phyloP scores from a whole-genome alignment of 257 asterid genomes.

The Nicotiana knightiana region DNA sequence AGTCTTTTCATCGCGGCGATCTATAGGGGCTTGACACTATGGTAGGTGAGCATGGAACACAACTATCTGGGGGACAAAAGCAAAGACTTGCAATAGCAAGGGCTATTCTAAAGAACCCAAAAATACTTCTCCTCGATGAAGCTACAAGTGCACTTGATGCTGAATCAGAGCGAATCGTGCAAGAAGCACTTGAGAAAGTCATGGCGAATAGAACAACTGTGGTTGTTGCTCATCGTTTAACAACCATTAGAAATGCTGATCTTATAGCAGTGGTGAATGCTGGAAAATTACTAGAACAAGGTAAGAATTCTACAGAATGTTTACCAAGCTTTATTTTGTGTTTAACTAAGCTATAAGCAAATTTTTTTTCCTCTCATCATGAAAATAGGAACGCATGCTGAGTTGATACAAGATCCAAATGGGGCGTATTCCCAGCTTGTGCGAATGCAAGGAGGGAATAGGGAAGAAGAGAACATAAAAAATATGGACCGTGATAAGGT shows the following conservation, averaged over 20 bases:
- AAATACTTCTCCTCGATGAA: conserved; percentile 80
- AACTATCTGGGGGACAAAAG: conserved; percentile 83
- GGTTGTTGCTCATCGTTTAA: conserved; percentile 79
- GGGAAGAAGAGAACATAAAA: conserved; percentile 19
- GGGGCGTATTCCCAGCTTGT: conserved; percentile 71
- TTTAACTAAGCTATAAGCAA: not conserved
- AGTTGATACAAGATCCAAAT: conserved; percentile 51
- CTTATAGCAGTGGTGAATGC: conserved; percentile 66
- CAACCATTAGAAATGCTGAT: conserved; percentile 75
- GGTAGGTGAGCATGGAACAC: conserved; percentile 88
- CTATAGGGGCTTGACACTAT: conserved; percentile 71
- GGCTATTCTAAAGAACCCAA: conserved; percentile 72
- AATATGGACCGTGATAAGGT: conserved; percentile 15
- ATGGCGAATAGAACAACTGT: conserved; percentile 67
- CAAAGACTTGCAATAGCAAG: conserved; percentile 80
- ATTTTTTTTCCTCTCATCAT: not conserved
- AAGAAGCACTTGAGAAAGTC: conserved; percentile 70
- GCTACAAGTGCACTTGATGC: conserved; percentile 88
- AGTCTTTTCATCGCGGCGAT: not conserved
- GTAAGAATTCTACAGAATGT: conserved; percentile 15
- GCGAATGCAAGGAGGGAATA: conserved; percentile 55
- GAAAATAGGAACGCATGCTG: conserved; percentile 60
- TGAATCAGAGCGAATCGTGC: conserved; percentile 69
- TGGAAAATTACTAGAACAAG: conserved; percentile 72
- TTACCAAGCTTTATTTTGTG: not conserved